These are phyloP conservation scores for Aspergillus glaucus DNA, from an alignment of 2,329 filamentous ascomycete species.

Conservation along the genomic window DNA sequence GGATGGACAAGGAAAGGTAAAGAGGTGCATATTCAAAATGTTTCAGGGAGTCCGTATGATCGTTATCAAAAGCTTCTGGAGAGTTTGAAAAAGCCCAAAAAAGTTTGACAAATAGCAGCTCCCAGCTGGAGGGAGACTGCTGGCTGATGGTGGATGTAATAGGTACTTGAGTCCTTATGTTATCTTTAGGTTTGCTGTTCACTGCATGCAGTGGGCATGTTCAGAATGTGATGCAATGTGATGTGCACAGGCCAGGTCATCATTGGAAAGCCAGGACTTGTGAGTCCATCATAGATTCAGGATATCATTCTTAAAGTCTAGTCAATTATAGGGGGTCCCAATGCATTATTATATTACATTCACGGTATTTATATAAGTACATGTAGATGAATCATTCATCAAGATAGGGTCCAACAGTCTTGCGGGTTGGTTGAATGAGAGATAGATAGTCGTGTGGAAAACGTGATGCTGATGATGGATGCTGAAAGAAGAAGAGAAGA, in stretches of 20 bases:
- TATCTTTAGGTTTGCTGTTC: not conserved
- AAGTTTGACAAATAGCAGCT: not conserved
- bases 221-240: not conserved
- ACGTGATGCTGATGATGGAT: no score
- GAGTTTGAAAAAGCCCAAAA: conserved; percentile 2
- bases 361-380: not conserved
- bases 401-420: not conserved
- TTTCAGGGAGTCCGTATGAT: not conserved
- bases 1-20: conserved; percentile 21
- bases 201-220: not conserved
- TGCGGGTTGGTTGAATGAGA: no score
- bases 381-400: no score
- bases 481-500: no score
- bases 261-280: not conserved
- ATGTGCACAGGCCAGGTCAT: not conserved
- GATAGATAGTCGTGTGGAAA: no score
- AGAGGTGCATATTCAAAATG: conserved; percentile 11
- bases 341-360: not conserved
- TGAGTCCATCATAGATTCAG: not conserved
- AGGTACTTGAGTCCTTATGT: not conserved
- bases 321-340: not conserved
- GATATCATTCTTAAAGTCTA: not conserved
- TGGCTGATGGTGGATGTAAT: not conserved
- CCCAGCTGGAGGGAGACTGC: not conserved
- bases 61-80: conserved; percentile 9